Evolutionary conservation across 2,329 filamentous ascomycete species (phyloP), one percentile per base, ranked within the genome.

Genomic region (Hypoxylon sp.): DNA sequence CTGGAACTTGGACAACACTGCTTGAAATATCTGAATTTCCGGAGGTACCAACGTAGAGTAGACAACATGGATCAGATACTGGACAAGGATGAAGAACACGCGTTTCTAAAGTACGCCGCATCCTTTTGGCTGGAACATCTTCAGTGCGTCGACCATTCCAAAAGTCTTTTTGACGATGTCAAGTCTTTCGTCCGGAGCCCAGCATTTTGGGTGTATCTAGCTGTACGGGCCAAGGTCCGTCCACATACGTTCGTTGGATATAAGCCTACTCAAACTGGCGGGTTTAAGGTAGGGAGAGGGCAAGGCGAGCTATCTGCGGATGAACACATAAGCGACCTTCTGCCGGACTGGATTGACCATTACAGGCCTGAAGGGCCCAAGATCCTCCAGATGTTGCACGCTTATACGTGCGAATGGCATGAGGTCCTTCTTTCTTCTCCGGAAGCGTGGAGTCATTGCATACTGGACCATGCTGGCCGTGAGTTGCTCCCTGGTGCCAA

Each of bases 51-150:
- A 10, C 21, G 10, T n/a, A 49, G 7, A 17, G 19, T 49, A 21
- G 38, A 43, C 19, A 34, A 55, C 34, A 5, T 58, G 28, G 23
- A 21, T 13, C 19, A 4, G n/a, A 58, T 58, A 5, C 25, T 46
- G 41, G 41, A 30, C 41, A 34, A 48, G 4, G 28, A 45, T 13
- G 30, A 52, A 60, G 56, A 38, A 52, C 34, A 60, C n/a, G 46
- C 46, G 21, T 28, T 32, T 25, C 19, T 52, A 17, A 51, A 43
- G 52, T 55, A 55, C 34, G 51, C 51, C 9, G 51, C 51, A 17
- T 21, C 51, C 32, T 55, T 43, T 19, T 55, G 51, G 51, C 23
- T 55, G 17, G 30, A 38, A 41, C 51, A 55, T 43, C 51, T 55
- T 32, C n/a, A 41, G 9, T n/a, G 21, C 4, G 51, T 23, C 28